Percentiles rank a stretch among this genome's conserved stretches.
Conservation (phyloP, 106 monocot species). For the Agapanthus africanus region DNA sequence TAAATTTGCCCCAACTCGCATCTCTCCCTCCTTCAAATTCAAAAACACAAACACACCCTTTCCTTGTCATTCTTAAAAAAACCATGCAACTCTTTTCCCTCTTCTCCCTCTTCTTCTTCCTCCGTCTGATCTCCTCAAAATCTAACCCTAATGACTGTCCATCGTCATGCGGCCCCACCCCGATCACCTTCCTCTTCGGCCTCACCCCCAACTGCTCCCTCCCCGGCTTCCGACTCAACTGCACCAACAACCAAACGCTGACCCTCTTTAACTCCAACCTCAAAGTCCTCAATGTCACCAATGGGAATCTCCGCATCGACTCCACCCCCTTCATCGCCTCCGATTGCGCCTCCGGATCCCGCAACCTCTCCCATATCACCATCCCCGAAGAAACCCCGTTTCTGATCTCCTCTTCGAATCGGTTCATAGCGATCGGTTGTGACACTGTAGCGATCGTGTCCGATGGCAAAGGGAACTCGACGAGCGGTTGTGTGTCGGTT, state of each 20-base stretch:
- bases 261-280: constrained; percentile 8
- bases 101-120: not conserved
- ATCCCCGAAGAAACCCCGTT: constrained; percentile 12
- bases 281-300: constrained; percentile 17
- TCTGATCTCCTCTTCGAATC: constrained; percentile 15
- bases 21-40: not conserved
- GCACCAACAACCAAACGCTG: not conserved
- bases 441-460: constrained; percentile 25
- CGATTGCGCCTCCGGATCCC: constrained; percentile 17
- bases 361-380: constrained; percentile 11
- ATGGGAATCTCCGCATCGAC: constrained; percentile 22
- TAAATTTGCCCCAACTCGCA: no score
- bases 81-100: constrained; percentile 1
- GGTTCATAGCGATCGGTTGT: constrained; percentile 18
- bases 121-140: constrained; percentile 3
- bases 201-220: constrained; percentile 23
- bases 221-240: no score
- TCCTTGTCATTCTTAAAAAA: not conserved
- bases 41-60: not conserved
- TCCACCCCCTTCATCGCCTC: constrained; percentile 16
- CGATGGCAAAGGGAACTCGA: constrained; percentile 15
- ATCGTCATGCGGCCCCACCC: constrained; percentile 14
- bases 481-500: constrained; percentile 25
- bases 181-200: constrained; percentile 31
- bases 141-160: constrained; percentile 16